Evolutionary conservation across 1,284 basidiomycete species (phyloP).

Genomic region (Boletellus sp.): DNA sequence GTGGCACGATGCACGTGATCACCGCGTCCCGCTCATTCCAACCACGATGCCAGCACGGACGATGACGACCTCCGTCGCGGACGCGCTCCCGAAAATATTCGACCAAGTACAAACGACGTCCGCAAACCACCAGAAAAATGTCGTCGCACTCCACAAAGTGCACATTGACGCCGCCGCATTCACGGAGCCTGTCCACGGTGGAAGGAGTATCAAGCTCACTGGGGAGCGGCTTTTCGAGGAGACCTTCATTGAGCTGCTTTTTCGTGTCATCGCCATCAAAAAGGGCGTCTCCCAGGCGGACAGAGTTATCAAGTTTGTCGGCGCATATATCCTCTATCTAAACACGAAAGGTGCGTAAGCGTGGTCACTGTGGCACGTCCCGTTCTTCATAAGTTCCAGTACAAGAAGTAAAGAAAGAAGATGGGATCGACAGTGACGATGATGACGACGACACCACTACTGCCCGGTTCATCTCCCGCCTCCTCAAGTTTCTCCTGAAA

Average conservation of each 20-base stretch:
- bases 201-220: slow-evolving; percentile 54
- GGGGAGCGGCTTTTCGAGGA: slow-evolving; percentile 85
- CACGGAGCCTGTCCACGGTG: slow-evolving; percentile 51
- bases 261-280: slow-evolving; percentile 75
- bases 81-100: slow-evolving; percentile 49
- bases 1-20: slow-evolving; percentile 15
- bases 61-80: slow-evolving; percentile 7
- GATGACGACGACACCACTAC: slow-evolving; percentile 70
- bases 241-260: slow-evolving; percentile 68
- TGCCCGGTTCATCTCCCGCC: slow-evolving; percentile 69
- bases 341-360: slow-evolving; percentile 67
- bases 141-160: slow-evolving; percentile 81
- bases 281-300: slow-evolving; percentile 82
- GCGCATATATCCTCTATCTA: slow-evolving; percentile 77
- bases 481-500: slow-evolving; percentile 77
- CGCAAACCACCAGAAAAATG: slow-evolving; percentile 91
- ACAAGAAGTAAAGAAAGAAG: slow-evolving; percentile 35
- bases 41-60: slow-evolving; percentile 16
- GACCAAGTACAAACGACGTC: slow-evolving; percentile 81
- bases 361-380: neutral
- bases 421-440: slow-evolving; percentile 36
- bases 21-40: neutral
- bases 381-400: slow-evolving; percentile 18
- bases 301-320: slow-evolving; percentile 81
- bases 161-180: slow-evolving; percentile 65